Evolutionary conservation across 1,284 basidiomycete genomes (phyloP).

Genomic region (Phellopilus nigrolimitatus): DNA sequence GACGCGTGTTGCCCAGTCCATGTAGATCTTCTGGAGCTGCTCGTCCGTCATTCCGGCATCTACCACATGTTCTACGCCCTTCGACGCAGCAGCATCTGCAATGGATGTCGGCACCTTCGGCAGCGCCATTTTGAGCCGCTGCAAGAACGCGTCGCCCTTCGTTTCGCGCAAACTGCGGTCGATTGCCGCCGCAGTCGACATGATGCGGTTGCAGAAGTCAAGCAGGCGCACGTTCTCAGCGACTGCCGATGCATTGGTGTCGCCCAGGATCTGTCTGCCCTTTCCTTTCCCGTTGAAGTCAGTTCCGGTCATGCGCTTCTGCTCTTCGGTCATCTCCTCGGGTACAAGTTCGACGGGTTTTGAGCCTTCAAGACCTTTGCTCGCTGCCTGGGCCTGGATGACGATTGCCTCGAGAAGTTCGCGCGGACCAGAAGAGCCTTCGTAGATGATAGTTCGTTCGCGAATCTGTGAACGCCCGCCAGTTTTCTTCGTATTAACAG

Average conservation of each 20-base stretch:
- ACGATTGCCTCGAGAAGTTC: conserved; percentile 85
- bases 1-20: conserved; percentile 74
- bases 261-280: conserved; percentile 28
- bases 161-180: conserved; percentile 81
- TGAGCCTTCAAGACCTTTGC: conserved; percentile 73
- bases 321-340: conserved; percentile 76
- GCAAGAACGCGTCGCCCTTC: conserved; percentile 79
- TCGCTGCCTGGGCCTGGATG: conserved; percentile 83
- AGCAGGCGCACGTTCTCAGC: conserved; percentile 68
- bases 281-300: conserved; percentile 56
- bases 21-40: conserved; percentile 61
- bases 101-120: conserved; percentile 61
- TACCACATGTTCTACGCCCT: conserved; percentile 36
- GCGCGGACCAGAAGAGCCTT: conserved; percentile 82
- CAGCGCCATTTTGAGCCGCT: conserved; percentile 67
- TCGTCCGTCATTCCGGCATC: conserved; percentile 58
- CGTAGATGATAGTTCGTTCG: conserved; percentile 79
- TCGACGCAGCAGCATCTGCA: conserved; percentile 22
- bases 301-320: conserved; percentile 67
- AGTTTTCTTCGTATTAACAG: conserved; percentile 48
- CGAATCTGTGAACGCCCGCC: conserved; percentile 46
- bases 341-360: conserved; percentile 44
- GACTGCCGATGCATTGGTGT: conserved; percentile 31
- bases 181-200: conserved; percentile 74
- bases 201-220: conserved; percentile 73